These are phyloP conservation scores for Alisma plantagoaquatica DNA, from an alignment of 106 monocot genomes.

Conservation along the genomic window DNA sequence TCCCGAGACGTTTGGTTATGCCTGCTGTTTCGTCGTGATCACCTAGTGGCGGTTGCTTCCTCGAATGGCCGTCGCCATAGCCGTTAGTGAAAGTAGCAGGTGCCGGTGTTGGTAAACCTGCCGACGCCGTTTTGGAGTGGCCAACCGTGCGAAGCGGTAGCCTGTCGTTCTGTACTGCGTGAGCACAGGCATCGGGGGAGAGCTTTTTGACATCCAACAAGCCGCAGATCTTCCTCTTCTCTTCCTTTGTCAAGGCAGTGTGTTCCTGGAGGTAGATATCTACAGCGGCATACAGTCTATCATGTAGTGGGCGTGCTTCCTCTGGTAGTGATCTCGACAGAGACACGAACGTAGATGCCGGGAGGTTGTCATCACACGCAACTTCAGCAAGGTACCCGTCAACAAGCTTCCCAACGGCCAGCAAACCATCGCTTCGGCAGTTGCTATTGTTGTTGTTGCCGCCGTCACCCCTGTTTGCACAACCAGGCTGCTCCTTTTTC, in stretches of 20 bases:
- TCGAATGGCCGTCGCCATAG: too few relatives aligned
- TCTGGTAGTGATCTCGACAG: slow-evolving; percentile 2
- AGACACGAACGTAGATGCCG: slow-evolving; percentile 10
- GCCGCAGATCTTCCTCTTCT: slow-evolving; percentile 53
- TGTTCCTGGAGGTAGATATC: slow-evolving; percentile 41
- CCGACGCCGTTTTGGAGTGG: too few relatives aligned
- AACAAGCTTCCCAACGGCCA: slow-evolving; percentile 9
- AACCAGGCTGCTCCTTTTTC: neutral
- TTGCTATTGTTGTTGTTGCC: neutral
- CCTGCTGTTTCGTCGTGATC: too few relatives aligned
- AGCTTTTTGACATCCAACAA: slow-evolving; percentile 66
- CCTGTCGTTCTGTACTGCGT: slow-evolving; percentile 62
- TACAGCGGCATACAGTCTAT: slow-evolving; percentile 14
- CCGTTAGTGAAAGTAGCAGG: too few relatives aligned
- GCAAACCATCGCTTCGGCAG: too few relatives aligned
- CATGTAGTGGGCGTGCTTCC: slow-evolving; percentile 9
- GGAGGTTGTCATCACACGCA: slow-evolving; percentile 7
- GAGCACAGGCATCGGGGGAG: slow-evolving; percentile 48
- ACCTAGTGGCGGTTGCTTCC: too few relatives aligned
- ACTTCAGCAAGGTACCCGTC: slow-evolving; percentile 14
- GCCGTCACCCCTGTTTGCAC: too few relatives aligned
- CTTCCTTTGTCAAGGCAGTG: slow-evolving; percentile 40
- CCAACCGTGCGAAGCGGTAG: slow-evolving; percentile 67
- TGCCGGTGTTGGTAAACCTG: too few relatives aligned
- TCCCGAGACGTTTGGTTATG: too few relatives aligned